A percentile compares a stretch with the other conserved stretches of the same genome.
phyloP scores from a whole-genome alignment of 1,139 yeast species.

The Zygosaccharomyces sapae region DNA sequence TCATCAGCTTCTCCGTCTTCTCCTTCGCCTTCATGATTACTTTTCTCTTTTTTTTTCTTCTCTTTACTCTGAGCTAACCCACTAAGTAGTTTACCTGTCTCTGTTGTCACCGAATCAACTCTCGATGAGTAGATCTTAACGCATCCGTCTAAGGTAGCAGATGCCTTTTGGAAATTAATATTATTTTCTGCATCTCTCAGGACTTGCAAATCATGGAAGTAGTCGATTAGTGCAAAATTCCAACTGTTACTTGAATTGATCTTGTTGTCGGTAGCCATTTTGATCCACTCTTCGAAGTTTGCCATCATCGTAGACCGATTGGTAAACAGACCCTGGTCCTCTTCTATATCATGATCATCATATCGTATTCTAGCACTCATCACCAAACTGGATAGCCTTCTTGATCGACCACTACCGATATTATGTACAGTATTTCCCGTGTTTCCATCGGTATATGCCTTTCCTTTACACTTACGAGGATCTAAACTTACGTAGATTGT shows the following conservation, averaged over 20 bases:
- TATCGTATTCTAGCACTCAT: slow-evolving; percentile 26
- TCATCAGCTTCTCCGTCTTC: slow-evolving; percentile 29
- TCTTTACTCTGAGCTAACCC: slow-evolving; percentile 47
- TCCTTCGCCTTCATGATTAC: slow-evolving; percentile 39
- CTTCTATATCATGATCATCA: slow-evolving; percentile 23
- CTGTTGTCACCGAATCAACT: slow-evolving; percentile 88
- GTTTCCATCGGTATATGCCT: not conserved
- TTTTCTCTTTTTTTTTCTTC: slow-evolving; percentile 24
- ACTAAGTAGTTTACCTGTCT: slow-evolving; percentile 79
- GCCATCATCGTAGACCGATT: slow-evolving; percentile 46
- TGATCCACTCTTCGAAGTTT: slow-evolving; percentile 89
- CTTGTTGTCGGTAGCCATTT: slow-evolving; percentile 82
- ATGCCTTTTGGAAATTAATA: slow-evolving; percentile 60
- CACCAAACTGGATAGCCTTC: not conserved
- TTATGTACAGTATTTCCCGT: not conserved
- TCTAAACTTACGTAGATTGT: slow-evolving; percentile 3
- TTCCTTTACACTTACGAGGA: not conserved
- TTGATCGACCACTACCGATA: not conserved
- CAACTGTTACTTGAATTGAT: slow-evolving; percentile 64
- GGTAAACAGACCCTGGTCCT: slow-evolving; percentile 31
- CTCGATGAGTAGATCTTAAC: slow-evolving; percentile 80
- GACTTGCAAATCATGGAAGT: slow-evolving; percentile 45
- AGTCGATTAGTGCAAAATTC: slow-evolving; percentile 87
- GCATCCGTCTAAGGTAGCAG: slow-evolving; percentile 81
- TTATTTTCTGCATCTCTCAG: slow-evolving; percentile 35